Evolutionary conservation across 1,139 yeast genomes (phyloP), one percentile per base, ranked within the genome.

Genomic region (Geotrichum reessii): DNA sequence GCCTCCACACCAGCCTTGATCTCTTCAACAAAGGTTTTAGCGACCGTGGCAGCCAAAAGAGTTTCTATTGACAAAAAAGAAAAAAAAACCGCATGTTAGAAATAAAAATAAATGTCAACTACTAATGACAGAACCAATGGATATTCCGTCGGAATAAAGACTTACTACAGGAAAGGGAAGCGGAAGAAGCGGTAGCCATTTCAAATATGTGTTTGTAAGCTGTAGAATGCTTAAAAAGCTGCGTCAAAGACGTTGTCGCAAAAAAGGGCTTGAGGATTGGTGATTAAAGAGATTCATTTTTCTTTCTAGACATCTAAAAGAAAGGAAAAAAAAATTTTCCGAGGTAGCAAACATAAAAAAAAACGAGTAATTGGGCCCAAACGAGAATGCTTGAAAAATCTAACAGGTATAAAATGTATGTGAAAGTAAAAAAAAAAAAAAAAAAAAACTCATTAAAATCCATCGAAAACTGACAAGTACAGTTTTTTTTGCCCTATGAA

Each of bases 31-130:
- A 81, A 93, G 5, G 85, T 81, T 70, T 92, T 90, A 54, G 98
- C 95, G 33, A 93, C 87, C 53, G 86, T 82, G 24, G 95, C 85
- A 2, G 99, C 97, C 63, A 92, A 77, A 52, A 93, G 84, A 50
- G 97, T 89, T 74, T 93, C 95, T 56, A 53, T 3, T n/a, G 48
- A 40, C 9, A 28, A 44, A 46, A 51, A 12, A 22, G 21, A 50
- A 28, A 49, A 27, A 3, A 8, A 12, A 22, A 21, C 14, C 37
- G 25, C 22, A 51, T 2, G 25, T 33, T n/a, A 14, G 42, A 19
- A 8, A 31, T 11, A 7, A 11, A 24, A 42, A 27, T 24, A 19
- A 50, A 46, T 17, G 44, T 17, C 12, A 31, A n/a, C 19, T n/a
- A 44, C 28, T 14, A 22, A 24, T 42, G n/a, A 22, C 25, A 40